Percentiles rank a stretch among this genome's conserved stretches.
Conservation (phyloP, 352 stramenopile genomes). For the Chrysophaeum taylorii region DNA sequence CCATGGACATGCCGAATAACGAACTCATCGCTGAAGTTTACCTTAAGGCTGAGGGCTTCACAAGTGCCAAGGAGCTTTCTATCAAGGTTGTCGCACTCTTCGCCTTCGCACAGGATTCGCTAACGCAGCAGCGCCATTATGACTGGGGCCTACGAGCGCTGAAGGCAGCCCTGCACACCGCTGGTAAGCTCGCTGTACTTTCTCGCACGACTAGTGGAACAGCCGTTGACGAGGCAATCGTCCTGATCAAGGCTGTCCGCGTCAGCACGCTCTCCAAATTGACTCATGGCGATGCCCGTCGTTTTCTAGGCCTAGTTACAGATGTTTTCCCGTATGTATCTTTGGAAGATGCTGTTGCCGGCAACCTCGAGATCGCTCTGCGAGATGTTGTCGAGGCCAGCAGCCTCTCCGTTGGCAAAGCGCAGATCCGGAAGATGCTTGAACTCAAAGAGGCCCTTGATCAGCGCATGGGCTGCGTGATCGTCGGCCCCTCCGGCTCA, state of each 20-base stretch:
- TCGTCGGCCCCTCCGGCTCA: constrained; percentile 78
- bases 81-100: constrained; percentile 83
- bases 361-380: constrained; percentile 69
- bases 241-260: constrained; percentile 84
- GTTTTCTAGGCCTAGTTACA: constrained; percentile 76
- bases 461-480: constrained; percentile 83
- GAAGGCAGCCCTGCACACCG: constrained; percentile 84
- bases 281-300: constrained; percentile 72
- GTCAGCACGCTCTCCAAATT: constrained; percentile 91
- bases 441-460: constrained; percentile 86
- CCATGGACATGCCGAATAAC: constrained; percentile 79
- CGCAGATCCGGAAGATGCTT: constrained; percentile 84
- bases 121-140: constrained; percentile 79
- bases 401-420: constrained; percentile 65
- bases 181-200: constrained; percentile 56
- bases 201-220: constrained; percentile 17
- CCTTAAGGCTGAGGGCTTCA: constrained; percentile 77
- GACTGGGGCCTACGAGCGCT: constrained; percentile 80
- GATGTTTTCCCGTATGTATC: constrained; percentile 80
- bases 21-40: constrained; percentile 85
- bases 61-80: constrained; percentile 68
- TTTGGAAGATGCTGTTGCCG: constrained; percentile 61
- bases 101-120: constrained; percentile 60
- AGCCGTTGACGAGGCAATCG: constrained; percentile 61
- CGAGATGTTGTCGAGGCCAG: constrained; percentile 71